A percentile compares a stretch with the other conserved stretches of the same genome.
Conservation (phyloP, 1,284 basidiomycete species). For the Apiotrichum gamsii region DNA sequence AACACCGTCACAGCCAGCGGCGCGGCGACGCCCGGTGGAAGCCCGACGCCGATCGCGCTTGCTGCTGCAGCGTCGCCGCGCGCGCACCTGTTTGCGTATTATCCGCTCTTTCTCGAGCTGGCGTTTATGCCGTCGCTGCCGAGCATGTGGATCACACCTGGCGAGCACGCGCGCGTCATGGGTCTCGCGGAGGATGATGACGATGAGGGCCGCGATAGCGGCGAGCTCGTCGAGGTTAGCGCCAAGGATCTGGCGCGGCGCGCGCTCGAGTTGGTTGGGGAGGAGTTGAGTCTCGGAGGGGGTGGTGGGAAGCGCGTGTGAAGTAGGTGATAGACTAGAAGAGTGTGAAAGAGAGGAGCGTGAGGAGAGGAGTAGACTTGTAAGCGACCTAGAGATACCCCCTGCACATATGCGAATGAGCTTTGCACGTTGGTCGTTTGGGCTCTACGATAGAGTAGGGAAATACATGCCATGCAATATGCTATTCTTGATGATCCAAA, state of each 20-base stretch:
- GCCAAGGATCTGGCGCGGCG: constrained; percentile 61
- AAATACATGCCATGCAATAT: no score
- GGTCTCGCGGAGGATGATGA: constrained; percentile 11
- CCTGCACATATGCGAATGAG: no score
- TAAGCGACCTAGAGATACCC: no score
- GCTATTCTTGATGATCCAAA: no score
- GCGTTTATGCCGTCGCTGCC: constrained; percentile 63
- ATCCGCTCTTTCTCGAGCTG: constrained; percentile 69
- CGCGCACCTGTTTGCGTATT: constrained; percentile 80
- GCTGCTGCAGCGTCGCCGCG: constrained; percentile 59
- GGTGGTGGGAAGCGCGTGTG: no score
- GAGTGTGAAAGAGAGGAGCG: no score
- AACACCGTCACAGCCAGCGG: constrained; percentile 23
- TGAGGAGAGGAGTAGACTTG: no score
- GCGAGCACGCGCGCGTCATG: constrained; percentile 30
- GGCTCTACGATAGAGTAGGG: no score
- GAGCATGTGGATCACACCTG: constrained; percentile 56
- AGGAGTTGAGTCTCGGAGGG: constrained; percentile 45
- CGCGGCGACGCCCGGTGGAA: not conserved
- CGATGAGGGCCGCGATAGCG: constrained; percentile 26
- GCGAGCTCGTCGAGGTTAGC: constrained; percentile 54
- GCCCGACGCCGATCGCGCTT: constrained; percentile 35
- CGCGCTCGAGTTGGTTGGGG: constrained; percentile 65
- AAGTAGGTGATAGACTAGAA: no score
- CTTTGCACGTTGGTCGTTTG: no score